Percentiles rank a stretch among this genome's conserved stretches.
Conservation (phyloP, 2,329 filamentous ascomycete species). For the Fusarium sambucinum region DNA sequence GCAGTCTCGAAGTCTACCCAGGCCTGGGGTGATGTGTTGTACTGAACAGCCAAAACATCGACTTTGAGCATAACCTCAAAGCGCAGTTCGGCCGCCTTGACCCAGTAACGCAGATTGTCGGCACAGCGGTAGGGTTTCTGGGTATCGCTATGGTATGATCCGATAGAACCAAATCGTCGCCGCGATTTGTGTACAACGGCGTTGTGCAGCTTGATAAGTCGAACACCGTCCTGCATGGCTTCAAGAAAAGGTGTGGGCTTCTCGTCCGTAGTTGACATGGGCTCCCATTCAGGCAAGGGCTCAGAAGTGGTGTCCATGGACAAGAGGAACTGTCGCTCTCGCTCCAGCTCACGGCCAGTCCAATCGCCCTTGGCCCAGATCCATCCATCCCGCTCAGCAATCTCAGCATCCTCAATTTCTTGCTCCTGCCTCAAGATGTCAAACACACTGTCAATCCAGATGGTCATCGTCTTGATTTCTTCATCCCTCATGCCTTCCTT, state of each 20-base stretch:
- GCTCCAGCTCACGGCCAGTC: slow-evolving; percentile 77
- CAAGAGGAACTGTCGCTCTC: slow-evolving; percentile 83
- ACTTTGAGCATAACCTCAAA: slow-evolving; percentile 89
- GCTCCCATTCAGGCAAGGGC: slow-evolving; percentile 76
- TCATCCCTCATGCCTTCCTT: slow-evolving; percentile 82
- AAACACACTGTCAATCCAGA: slow-evolving; percentile 84
- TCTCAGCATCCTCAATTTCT: slow-evolving; percentile 79
- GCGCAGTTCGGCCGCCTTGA: slow-evolving; percentile 92
- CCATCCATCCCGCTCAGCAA: slow-evolving; percentile 78
- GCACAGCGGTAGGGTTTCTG: slow-evolving; percentile 93
- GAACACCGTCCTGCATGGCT: slow-evolving; percentile 80
- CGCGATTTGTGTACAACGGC: slow-evolving; percentile 85
- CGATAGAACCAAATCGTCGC: slow-evolving; percentile 89
- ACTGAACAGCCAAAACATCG: slow-evolving; percentile 88
- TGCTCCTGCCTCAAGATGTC: slow-evolving; percentile 82
- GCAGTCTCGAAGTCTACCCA: slow-evolving; percentile 89
- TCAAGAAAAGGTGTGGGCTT: slow-evolving; percentile 79
- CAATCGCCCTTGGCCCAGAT: slow-evolving; percentile 84
- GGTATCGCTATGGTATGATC: slow-evolving; percentile 89
- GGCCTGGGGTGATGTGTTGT: slow-evolving; percentile 74
- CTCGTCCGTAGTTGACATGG: slow-evolving; percentile 55
- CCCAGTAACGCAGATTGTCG: slow-evolving; percentile 95
- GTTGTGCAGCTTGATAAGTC: slow-evolving; percentile 90
- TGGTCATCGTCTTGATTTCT: slow-evolving; percentile 79
- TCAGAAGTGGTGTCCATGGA: slow-evolving; percentile 75